Evolutionary conservation across 1,139 yeast species (phyloP), one percentile per base, ranked within the genome.

Genomic region (Pichia kudriavzevii): DNA sequence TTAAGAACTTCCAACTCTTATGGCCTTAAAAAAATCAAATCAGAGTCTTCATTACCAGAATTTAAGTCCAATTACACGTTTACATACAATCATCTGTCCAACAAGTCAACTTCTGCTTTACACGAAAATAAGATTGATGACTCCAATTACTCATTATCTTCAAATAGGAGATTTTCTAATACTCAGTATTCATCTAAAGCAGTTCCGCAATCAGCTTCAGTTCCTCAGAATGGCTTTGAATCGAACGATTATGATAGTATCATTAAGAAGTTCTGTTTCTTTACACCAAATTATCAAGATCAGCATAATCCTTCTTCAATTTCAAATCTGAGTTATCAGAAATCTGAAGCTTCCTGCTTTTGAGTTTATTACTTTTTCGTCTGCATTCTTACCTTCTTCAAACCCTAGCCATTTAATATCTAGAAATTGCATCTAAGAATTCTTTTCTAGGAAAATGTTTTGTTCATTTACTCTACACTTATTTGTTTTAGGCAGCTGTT

Each of bases 181-280:
- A n/a, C n/a, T 23, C 7, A 23, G 26, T 7, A n/a, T 17, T 9
- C 13, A 11, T 22, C 27, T 17, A 30, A 17, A 23, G 17, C 27
- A 23, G 22, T 24, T 32, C 30, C 22, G 17, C 15, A 17, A n/a
- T 16, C 12, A 14, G 9, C 14, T 18, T 22, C 14, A 18, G 12
- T 15, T 25, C 21, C 29, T 11, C 28, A 36, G n/a, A 24, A 36
- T n/a, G n/a, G n/a, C n/a, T n/a, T n/a, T 16, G 46, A 46, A 26
- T 31, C 31, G 25, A 43, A 42, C 31, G 48, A 51, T 25, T 53
- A 55, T 42, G 44, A 50, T 30, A 40, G 48, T 31, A 38, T 55
- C n/a, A 40, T 55, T 27, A 49, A 55, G 34, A 49, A 52, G 31
- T 55, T 49, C 36, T 55, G 60, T 33, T 55, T 55, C 34, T 54